Conservation (phyloP, 1,284 basidiomycete species). For the Cryptococcus sp. region DNA sequence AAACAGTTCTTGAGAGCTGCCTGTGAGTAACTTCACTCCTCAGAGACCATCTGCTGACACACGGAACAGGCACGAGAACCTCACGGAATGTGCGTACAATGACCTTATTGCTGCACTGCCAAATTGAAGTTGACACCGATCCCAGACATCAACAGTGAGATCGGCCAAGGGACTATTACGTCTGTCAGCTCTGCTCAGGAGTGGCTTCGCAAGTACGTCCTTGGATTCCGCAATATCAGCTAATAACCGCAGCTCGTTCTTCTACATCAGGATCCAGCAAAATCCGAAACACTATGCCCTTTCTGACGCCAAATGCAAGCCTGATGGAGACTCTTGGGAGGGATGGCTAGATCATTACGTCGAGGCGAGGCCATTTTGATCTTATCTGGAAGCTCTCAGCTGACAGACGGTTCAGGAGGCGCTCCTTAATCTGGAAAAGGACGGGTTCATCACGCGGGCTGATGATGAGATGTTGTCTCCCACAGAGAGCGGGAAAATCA, state of each 20-base stretch:
- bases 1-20: constrained; percentile 74
- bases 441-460: constrained; percentile 57
- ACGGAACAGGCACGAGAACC: constrained; percentile 59
- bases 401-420: constrained; percentile 52
- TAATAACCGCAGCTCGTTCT: constrained; percentile 59
- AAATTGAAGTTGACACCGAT: neutral
- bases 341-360: constrained; percentile 74
- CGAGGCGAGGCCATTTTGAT: constrained; percentile 29
- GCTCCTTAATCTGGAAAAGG: constrained; percentile 58
- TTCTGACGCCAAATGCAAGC: constrained; percentile 40
- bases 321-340: constrained; percentile 41
- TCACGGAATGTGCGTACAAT: constrained; percentile 65
- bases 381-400: neutral
- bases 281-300: constrained; percentile 71
- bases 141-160: constrained; percentile 79
- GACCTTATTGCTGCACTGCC: too few species aligned
- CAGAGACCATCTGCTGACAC: constrained; percentile 1
- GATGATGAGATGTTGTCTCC: constrained; percentile 24
- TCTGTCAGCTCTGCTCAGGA: constrained; percentile 60
- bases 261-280: constrained; percentile 75
- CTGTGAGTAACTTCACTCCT: constrained; percentile 46
- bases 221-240: neutral
- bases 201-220: constrained; percentile 62
- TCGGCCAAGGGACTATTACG: constrained; percentile 75
- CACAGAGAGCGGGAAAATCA: constrained; percentile 31